Base-by-base conservation (phyloP, 495 filamentous ascomycete genomes). In the Daldinia vernicosa region DNA sequence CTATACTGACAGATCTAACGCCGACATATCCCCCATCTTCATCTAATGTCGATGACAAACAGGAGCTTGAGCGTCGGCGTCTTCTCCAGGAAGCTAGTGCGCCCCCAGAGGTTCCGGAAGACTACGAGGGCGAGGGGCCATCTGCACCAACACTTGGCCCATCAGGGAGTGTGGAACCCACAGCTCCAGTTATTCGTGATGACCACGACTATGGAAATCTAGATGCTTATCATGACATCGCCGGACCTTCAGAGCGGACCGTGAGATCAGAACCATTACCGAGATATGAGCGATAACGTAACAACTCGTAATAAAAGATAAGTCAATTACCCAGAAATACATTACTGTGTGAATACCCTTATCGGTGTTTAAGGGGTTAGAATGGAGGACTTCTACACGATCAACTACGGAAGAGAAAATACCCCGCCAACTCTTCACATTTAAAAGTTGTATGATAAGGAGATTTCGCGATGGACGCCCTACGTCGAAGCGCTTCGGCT, bases 61-160 rank as follows among this genome's bases (percentile, higher is more conserved):
- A 91, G 72, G 95, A 97, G 73, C 83, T 93, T 22, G 92, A 97
- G 74, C 87, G 92, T 6, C 88, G 85, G 53, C 85, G 92, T 62
- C 79, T 97, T 4, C 80, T 94, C 53, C 84, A 85, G 66, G 89
- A 93, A 72, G 88, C 88, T 0, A 94, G 91, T 74, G 87, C 91
- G 3, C 94, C 93, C 9, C 76, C 83, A 14, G 79, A 84, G 26
- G 81, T 84, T 51, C 80, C 81, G 0, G 81, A 82, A 24, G 83
- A 88, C 37, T 83, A 82, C n/a, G 81, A 82, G 7, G 63, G 79
- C 30, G 69, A 47, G 56, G 72, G 45, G 64, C 53, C 66, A 28
- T 59, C 72, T 24, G 67, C 52, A 27, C 74, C 67, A 27, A 59
- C 59, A 58, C 69, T 55, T 61, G 64, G 9, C 50, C 70, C 53